These are phyloP conservation scores for Hirsutella minnesotensis DNA, from an alignment of 2,329 filamentous ascomycete species.

Conservation along the genomic window DNA sequence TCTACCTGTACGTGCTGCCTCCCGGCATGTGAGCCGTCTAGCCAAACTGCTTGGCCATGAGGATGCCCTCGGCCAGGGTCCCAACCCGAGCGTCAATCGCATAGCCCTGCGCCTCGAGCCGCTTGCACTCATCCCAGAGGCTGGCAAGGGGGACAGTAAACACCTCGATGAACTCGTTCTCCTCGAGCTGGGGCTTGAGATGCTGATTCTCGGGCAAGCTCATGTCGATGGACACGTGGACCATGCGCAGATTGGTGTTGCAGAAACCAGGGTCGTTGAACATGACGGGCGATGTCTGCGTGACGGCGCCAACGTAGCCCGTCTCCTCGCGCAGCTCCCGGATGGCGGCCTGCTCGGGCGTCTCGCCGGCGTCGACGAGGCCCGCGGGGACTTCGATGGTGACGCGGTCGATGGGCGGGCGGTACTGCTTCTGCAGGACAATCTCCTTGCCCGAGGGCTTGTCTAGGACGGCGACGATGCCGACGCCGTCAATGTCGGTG, in stretches of 20 bases:
- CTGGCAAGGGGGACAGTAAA: constrained; percentile 55
- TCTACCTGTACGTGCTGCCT: background rate
- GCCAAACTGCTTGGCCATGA: constrained; percentile 50
- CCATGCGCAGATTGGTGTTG: constrained; percentile 55
- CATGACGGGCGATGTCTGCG: constrained; percentile 51
- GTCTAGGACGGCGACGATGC: constrained; percentile 58
- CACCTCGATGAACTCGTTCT: constrained; percentile 73
- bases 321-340: constrained; percentile 57
- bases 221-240: constrained; percentile 65
- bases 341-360: constrained; percentile 47
- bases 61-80: constrained; percentile 66
- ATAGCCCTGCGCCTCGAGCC: constrained; percentile 57
- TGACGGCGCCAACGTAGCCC: constrained; percentile 45
- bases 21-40: constrained; percentile 10
- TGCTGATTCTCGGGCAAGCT: constrained; percentile 55
- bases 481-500: constrained; percentile 58
- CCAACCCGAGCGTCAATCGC: constrained; percentile 72
- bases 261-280: constrained; percentile 57
- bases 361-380: constrained; percentile 50
- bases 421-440: constrained; percentile 55
- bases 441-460: constrained; percentile 41
- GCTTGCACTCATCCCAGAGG: constrained; percentile 55
- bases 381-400: constrained; percentile 55
- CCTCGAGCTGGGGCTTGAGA: constrained; percentile 58
- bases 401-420: constrained; percentile 47